Base-by-base conservation (phyloP, 768 basidiomycete species). In the Dentipellis sp. region DNA sequence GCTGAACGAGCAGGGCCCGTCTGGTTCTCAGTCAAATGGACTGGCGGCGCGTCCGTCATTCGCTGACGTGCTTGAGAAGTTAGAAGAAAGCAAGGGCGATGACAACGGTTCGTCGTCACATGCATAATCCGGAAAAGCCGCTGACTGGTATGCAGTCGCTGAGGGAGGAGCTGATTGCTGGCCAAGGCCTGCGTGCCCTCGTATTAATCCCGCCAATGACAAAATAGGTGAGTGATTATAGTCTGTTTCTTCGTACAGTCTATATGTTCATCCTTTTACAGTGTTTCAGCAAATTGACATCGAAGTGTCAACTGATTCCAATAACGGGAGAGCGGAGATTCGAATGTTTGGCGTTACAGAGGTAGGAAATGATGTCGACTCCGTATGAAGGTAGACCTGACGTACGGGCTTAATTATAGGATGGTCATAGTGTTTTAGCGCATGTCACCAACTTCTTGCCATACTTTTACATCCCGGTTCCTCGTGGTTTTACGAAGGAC, bases 251-350 rank as follows among this genome's bases (percentile, higher is more conserved):
- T 35, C 10, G 53, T 50, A 17, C n/a, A 10, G 29, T 40, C 8
- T 10, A 16, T 46, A 17, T 50, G 47, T 29, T 48, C 21, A 61
- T 12, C 22, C 8, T 9, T 22, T 4, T 36, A 10, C 57, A 94
- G 92, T 88, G 16, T 98, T 98, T 64, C 97, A 99, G 68, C 97
- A 98, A 69, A 94, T 95, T 57, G 97, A 98, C 60, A 78, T 98
- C 8, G 92, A 95, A 60, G 79, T 85, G 55, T 77, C 84, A 11
- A 71, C 71, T 4, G 78, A 79, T 35, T 65, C 65, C 7, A 67
- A 66, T 3, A 70, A 71, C 2, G 74, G 76, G 9, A 70, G 62
- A 10, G 71, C 82, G 4, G 69, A 72, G 55, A 63, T 83, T 14
- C 78, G 93, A 51, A 83, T 97, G 75, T 98, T 86, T 68, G 97